Evolutionary conservation across 1,284 basidiomycete genomes (phyloP).

Genomic region (Dichomitus squalens): DNA sequence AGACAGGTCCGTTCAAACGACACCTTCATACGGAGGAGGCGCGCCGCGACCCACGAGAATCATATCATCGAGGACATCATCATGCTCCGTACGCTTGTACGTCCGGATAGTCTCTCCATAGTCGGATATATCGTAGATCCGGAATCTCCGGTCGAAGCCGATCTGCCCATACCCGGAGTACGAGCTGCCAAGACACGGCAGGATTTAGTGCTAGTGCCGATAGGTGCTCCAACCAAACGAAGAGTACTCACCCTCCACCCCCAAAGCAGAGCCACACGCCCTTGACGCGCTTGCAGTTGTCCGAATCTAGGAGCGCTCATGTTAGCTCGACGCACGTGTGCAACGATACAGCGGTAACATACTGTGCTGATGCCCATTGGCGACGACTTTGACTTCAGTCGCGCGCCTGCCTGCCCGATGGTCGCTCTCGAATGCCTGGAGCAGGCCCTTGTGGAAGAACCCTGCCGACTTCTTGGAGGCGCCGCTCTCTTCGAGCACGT

Average conservation of each 20-base stretch:
- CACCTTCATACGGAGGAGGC: slow-evolving; percentile 25
- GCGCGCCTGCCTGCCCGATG: slow-evolving; percentile 51
- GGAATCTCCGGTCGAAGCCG: slow-evolving; percentile 88
- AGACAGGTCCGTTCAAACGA: background rate
- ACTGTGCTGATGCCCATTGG: slow-evolving; percentile 89
- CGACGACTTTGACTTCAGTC: slow-evolving; percentile 80
- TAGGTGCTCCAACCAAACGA: background rate
- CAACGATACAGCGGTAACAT: slow-evolving; percentile 28
- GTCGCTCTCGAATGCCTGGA: slow-evolving; percentile 67
- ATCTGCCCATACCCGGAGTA: slow-evolving; percentile 85
- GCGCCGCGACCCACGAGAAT: slow-evolving; percentile 53
- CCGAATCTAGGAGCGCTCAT: slow-evolving; percentile 57
- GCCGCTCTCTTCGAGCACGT: slow-evolving; percentile 61
- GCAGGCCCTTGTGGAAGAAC: slow-evolving; percentile 80
- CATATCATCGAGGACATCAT: slow-evolving; percentile 69
- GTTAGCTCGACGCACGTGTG: background rate
- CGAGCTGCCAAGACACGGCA: slow-evolving; percentile 49
- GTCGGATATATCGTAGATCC: slow-evolving; percentile 82
- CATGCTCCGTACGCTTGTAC: slow-evolving; percentile 84
- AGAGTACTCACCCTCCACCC: slow-evolving; percentile 71
- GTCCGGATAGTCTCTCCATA: slow-evolving; percentile 90
- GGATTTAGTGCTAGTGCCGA: background rate
- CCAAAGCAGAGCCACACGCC: slow-evolving; percentile 96
- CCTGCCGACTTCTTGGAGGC: slow-evolving; percentile 73
- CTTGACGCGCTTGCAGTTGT: slow-evolving; percentile 83